A percentile compares a stretch with the other conserved stretches of the same genome.
Evolutionary conservation across 805 yeast genomes (phyloP).

Genomic region (Torulaspora delbrueckii): DNA sequence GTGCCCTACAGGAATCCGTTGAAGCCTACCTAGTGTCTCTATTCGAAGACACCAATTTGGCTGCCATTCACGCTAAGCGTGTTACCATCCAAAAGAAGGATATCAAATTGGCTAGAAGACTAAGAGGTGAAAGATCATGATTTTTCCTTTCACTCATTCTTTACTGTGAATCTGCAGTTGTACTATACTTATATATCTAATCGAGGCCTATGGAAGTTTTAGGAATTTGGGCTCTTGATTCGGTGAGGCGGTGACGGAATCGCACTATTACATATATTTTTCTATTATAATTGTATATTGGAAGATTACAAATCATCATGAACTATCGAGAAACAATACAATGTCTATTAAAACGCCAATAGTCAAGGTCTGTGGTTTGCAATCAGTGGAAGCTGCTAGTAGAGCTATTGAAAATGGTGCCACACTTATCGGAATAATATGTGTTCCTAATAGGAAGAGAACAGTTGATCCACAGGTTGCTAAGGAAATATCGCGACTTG

Average conservation of each 20-base stretch:
- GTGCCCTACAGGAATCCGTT: constrained; percentile 97
- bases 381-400: constrained; percentile 61
- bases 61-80: constrained; percentile 98
- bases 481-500: constrained; percentile 39
- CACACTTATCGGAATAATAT: constrained; percentile 72
- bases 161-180: constrained; percentile 10
- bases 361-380: constrained; percentile 86
- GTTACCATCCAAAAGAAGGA: constrained; percentile 98
- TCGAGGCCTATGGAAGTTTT: constrained; percentile 5
- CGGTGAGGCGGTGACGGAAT: constrained; percentile 3
- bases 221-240: constrained; percentile 2
- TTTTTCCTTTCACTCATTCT: constrained; percentile 7
- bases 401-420: constrained; percentile 69
- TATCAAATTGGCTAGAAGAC: constrained; percentile 95
- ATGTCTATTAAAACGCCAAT: constrained; percentile 26
- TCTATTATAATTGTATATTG: not conserved
- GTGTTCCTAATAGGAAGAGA: constrained; percentile 78
- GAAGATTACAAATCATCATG: not conserved
- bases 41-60: constrained; percentile 96
- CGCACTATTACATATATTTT: not conserved
- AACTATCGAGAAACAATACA: not conserved
- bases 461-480: constrained; percentile 54
- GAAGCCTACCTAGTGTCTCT: constrained; percentile 96
- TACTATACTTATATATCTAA: constrained; percentile 8
- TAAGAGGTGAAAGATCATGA: constrained; percentile 93